phyloP scores from a whole-genome alignment of 768 basidiomycete genomes.

The Coprinopsis marcescibilis region DNA sequence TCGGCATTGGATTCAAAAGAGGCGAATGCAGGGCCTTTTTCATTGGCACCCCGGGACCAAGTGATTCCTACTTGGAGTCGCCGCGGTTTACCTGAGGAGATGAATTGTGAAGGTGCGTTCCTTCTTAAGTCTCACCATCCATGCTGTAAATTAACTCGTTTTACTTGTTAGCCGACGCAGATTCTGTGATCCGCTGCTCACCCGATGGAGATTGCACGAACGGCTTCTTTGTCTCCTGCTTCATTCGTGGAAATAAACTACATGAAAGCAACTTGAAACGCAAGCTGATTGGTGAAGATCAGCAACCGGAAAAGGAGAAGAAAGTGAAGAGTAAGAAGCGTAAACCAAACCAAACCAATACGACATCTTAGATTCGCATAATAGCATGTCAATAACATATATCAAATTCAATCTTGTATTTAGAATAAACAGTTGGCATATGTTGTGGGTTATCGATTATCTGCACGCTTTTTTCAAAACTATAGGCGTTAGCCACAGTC shows the following conservation, averaged over 20 bases:
- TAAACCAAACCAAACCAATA: not conserved
- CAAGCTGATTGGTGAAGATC: conserved; percentile 18
- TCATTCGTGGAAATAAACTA: conserved; percentile 36
- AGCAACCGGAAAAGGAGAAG: conserved; percentile 19
- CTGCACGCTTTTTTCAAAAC: not conserved
- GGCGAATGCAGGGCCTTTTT: conserved; percentile 54
- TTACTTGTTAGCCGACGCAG: conserved; percentile 40
- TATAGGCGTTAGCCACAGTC: not conserved
- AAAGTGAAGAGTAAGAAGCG: conserved; percentile 12
- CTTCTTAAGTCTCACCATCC: not conserved
- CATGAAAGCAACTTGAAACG: conserved; percentile 21
- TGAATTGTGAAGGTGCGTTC: conserved; percentile 47
- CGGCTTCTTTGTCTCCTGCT: conserved; percentile 98
- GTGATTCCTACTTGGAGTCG: conserved; percentile 82
- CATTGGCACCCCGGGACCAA: conserved; percentile 55
- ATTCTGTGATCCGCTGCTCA: conserved; percentile 63
- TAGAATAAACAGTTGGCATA: too few species aligned
- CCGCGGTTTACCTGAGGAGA: conserved; percentile 65
- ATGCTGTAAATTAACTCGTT: not conserved
- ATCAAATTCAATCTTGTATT: too few species aligned
- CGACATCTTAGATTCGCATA: not conserved
- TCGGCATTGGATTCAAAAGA: conserved; percentile 68
- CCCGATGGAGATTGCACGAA: conserved; percentile 86
- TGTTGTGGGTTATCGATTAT: not conserved
- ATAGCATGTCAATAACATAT: conserved; percentile 5